Conservation (phyloP, 208 protist genomes). For the Sergeia podlipaevii region DNA sequence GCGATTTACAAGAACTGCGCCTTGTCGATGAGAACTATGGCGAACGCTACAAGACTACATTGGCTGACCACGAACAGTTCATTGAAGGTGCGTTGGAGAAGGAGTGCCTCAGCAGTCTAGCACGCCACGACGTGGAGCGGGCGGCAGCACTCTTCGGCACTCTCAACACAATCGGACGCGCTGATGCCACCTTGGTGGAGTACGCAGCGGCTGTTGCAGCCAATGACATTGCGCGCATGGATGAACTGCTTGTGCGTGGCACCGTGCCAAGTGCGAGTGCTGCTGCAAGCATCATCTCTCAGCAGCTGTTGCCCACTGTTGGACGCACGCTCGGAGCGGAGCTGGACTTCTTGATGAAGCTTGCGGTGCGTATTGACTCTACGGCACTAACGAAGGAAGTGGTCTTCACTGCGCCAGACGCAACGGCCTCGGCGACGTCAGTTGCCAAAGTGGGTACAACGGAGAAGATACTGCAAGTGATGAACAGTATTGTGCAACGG, state of each 20-base stretch:
- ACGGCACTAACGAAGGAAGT: too few relatives aligned
- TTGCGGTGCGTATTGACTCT: background rate
- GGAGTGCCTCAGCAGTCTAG: conserved; percentile 47
- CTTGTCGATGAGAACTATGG: conserved; percentile 55
- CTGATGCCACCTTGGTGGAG: conserved; percentile 44
- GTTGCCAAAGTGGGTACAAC: too few relatives aligned
- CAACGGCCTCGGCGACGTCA: too few relatives aligned
- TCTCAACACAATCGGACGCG: conserved; percentile 61
- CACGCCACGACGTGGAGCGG: conserved; percentile 30
- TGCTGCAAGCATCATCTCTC: conserved; percentile 7
- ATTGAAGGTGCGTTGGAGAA: conserved; percentile 55
- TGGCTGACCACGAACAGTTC: conserved; percentile 53
- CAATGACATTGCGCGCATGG: conserved; percentile 17
- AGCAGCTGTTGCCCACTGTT: conserved; percentile 16
- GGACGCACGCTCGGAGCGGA: conserved; percentile 16
- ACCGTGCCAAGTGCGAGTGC: background rate
- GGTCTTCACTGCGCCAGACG: conserved; percentile 5
- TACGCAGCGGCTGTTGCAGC: conserved; percentile 35
- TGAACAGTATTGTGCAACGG: conserved; percentile 7
- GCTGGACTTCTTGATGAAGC: conserved; percentile 18
- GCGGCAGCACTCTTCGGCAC: conserved; percentile 45
- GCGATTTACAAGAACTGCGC: conserved; percentile 43
- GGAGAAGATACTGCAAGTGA: conserved; percentile 6
- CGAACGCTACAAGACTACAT: conserved; percentile 36
- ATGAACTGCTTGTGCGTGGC: conserved; percentile 10